Base-by-base conservation (phyloP, 1,139 yeast species). In the Kurtzmaniella natalensis region DNA sequence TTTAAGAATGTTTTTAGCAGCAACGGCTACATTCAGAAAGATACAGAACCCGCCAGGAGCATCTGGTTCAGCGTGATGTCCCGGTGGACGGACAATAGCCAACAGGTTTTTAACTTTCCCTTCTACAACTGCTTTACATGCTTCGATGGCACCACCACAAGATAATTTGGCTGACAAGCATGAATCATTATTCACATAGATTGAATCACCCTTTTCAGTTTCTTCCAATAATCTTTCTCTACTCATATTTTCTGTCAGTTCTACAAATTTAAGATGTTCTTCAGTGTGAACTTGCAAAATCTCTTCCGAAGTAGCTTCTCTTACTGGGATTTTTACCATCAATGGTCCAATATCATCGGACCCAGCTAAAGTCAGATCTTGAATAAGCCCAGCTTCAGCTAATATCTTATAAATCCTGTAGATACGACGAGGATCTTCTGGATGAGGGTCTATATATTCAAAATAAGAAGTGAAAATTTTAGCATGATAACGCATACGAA, bases 31-130 rank as follows among this genome's bases (percentile, higher is more conserved):
- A 51, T 94, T 94, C 43, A 95, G 84, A 55, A 94, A 94, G 34
- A 94, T 64, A 59, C 98, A 94, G 56, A 94, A 94, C 17, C 99
- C 99, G 29, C 96, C 97, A 0, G 98, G 95, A 14, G 88, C 69
- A 42, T 87, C 94, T 1, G 99, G 97, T 52, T 94, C 99, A 1
- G 98, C 97, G 54, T 94, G 99, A 60, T 94, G 99, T 2, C 99
- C 99, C 0, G 99, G 99, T 1, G 99, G 99, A 44, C 99, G 76
- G 10, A 94, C 96, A 10, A 94, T 86, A 0, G 98, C 99, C 37
- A 94, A 56, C 0, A 96, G 82, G 54, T 94, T 94, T 52, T 88
- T 88, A 20, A 89, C 97, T 38, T 71, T 66, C 1, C 96, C 95
- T 55, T 89, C 97, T 8, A 92, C 83, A 14, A 94, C 98, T 0